Conservation (phyloP, 768 basidiomycete genomes). For the Rhodocollybia butyracea region DNA sequence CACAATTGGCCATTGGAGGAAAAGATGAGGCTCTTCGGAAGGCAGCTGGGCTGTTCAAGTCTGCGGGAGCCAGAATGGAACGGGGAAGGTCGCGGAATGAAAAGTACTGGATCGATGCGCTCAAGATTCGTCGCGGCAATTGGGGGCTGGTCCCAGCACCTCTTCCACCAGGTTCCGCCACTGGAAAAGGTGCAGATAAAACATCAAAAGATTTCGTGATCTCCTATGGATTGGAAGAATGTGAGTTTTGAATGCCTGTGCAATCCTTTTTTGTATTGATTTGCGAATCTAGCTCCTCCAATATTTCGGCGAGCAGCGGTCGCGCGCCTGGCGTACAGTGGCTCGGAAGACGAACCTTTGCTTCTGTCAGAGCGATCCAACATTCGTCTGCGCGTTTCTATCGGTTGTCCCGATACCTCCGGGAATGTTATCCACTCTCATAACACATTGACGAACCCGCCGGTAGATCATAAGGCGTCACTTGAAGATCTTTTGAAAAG, state of each 20-base stretch:
- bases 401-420: slow-evolving; percentile 32
- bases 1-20: slow-evolving; percentile 69
- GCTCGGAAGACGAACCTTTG: slow-evolving; percentile 39
- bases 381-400: slow-evolving; percentile 59
- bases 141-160: slow-evolving; percentile 83
- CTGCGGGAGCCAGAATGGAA: slow-evolving; percentile 69
- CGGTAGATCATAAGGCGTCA: slow-evolving; percentile 16
- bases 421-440: slow-evolving; percentile 31
- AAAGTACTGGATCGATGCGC: slow-evolving; percentile 79
- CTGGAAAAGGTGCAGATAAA: slow-evolving; percentile 75
- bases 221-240: slow-evolving; percentile 79
- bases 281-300: slow-evolving; percentile 46
- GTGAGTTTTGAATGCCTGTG: slow-evolving; percentile 38
- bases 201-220: slow-evolving; percentile 80
- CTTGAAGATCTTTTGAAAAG: slow-evolving; percentile 37
- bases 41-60: slow-evolving; percentile 67
- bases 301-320: slow-evolving; percentile 65
- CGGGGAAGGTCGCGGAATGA: slow-evolving; percentile 58
- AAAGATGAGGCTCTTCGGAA: slow-evolving; percentile 80
- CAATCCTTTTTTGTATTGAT: neutral
- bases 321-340: slow-evolving; percentile 59
- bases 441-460: too few relatives aligned
- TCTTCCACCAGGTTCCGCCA: slow-evolving; percentile 63
- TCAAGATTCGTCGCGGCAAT: slow-evolving; percentile 71
- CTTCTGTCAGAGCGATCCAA: slow-evolving; percentile 65